Evolutionary conservation across 2,329 filamentous ascomycete species (phyloP).

Genomic region (Microdochium bolleyi): DNA sequence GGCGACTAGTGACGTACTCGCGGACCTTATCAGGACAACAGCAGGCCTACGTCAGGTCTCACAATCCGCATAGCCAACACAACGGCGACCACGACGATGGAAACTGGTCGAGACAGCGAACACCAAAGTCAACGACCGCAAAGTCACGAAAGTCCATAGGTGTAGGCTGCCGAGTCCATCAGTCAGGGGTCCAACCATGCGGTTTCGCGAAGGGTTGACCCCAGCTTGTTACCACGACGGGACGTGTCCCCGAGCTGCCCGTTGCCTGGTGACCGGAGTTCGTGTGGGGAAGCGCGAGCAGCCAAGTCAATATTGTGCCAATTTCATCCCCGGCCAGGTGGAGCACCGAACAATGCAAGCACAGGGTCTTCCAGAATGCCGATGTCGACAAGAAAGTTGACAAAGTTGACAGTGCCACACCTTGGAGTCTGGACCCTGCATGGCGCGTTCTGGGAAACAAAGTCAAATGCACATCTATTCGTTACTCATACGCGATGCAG

Average conservation of each 20-base stretch:
- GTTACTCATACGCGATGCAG: too few relatives aligned
- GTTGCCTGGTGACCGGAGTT: neutral
- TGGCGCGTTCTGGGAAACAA: too few relatives aligned
- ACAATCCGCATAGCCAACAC: too few relatives aligned
- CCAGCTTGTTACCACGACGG: neutral
- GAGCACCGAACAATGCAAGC: neutral
- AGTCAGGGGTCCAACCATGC: neutral
- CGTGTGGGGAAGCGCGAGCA: neutral
- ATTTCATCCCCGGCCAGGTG: neutral
- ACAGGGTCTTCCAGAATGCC: neutral
- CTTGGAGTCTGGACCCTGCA: too few relatives aligned
- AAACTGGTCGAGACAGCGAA: too few relatives aligned
- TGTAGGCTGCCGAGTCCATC: too few relatives aligned
- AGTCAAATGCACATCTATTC: too few relatives aligned
- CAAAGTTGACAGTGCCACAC: too few relatives aligned
- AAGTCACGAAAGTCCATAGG: too few relatives aligned
- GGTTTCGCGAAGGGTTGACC: neutral
- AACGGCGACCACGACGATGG: too few relatives aligned
- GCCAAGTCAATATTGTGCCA: neutral
- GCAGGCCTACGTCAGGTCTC: neutral
- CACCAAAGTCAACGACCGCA: too few relatives aligned
- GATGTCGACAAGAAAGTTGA: too few relatives aligned
- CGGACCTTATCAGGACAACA: neutral
- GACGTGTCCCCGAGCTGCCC: neutral
- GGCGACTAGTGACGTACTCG: neutral